Conservation (phyloP, 352 stramenopile species). For the Globisporangium spinosum region DNA sequence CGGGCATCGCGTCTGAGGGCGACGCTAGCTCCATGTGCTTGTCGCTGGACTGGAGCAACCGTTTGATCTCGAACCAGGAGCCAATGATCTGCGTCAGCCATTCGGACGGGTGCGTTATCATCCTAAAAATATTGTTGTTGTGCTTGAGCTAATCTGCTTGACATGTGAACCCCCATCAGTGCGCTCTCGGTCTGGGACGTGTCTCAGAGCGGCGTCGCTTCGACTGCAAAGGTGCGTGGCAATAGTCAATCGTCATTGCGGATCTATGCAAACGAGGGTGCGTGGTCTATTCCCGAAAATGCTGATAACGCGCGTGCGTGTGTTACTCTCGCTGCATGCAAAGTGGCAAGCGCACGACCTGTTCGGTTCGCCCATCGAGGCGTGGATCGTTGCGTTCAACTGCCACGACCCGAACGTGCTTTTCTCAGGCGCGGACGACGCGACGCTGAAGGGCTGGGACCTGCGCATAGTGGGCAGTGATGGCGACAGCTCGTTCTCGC, state of each 20-base stretch:
- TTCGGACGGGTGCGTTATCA: constrained; percentile 61
- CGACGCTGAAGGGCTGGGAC: constrained; percentile 77
- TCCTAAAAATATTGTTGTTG: not conserved
- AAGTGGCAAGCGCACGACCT: constrained; percentile 77
- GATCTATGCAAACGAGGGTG: constrained; percentile 13
- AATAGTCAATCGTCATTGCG: not conserved
- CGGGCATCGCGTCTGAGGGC: constrained; percentile 31
- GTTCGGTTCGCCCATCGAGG: constrained; percentile 73
- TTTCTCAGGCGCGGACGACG: constrained; percentile 81
- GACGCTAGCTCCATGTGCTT: constrained; percentile 63
- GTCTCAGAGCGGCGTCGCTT: constrained; percentile 11
- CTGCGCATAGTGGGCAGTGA: constrained; percentile 27
- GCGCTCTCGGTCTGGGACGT: constrained; percentile 17
- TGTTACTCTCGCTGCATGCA: not conserved
- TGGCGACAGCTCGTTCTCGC: constrained; percentile 12
- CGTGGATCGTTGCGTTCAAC: constrained; percentile 82
- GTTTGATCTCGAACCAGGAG: constrained; percentile 37
- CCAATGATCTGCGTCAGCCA: constrained; percentile 77
- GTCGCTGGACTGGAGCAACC: constrained; percentile 85
- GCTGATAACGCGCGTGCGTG: not conserved
- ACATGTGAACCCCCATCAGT: not conserved
- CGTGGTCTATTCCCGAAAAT: constrained; percentile 6
- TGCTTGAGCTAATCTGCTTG: not conserved
- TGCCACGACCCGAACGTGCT: constrained; percentile 72
- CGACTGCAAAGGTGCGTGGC: constrained; percentile 13